Base-by-base conservation (phyloP, 1,284 basidiomycete species). In the Anthracocystis walkeri region DNA sequence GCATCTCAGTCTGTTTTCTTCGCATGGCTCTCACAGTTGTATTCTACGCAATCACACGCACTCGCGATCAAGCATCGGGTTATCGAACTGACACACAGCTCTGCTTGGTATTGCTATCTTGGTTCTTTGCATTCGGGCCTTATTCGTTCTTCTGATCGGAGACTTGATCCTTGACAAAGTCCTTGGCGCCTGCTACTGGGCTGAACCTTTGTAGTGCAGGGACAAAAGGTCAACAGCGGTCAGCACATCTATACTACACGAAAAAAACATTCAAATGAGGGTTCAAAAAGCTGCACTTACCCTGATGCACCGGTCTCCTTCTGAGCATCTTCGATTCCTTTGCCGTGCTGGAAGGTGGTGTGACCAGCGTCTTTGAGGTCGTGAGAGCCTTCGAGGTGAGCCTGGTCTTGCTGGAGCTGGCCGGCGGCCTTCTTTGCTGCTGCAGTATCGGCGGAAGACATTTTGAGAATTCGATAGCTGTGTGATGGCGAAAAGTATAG, bases 371-470 rank as follows among this genome's bases (percentile, higher is more conserved):
- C n/a, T 25, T 63, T 66, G 31, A 59, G 64, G 14, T 60, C 52
- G 42, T 58, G 27, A 7, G 56, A 56, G 31, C 48, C 60, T 7
- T 57, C 41, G 21, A 68, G 42, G 8, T 60, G 45, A 21, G 51
- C 70, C 29, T 57, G 57, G 31, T 73, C 58, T 48, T 67, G 55
- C 41, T 73, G 57, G 7, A 73, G 61, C 65, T 68, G 70, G 18
- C 70, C 70, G 16, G 70, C 70, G 20, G 70, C 70, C 50, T 67
- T 64, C 29, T 73, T 64, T n/a, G 70, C 70, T 25, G 61, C 60
- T 52, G 70, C 49, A n/a, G 60, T 61, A 45, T 73, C 65, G 55
- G 65, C 52, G 44, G 70, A 73, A 16, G 70, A 67, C 70, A 73
- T 73, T 25, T 18, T 16, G 16, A 12, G 8, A 10, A 23, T 46